Percentiles rank a stretch among this genome's conserved stretches.
Conservation (phyloP, 2,329 filamentous ascomycete genomes). For the Alternaria alternata region DNA sequence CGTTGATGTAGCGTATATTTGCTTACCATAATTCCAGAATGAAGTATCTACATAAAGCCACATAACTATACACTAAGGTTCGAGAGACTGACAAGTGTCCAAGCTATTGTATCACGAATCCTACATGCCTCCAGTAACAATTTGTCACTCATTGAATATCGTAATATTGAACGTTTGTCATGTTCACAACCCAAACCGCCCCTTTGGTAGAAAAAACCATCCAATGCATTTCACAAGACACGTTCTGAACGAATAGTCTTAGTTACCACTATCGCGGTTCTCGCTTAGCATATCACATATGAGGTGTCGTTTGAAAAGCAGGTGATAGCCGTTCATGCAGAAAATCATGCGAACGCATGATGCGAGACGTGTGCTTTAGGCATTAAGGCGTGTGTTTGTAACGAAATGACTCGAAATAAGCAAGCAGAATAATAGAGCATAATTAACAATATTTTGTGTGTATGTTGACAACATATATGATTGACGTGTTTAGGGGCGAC, state of each 20-base stretch:
- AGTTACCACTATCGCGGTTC: background rate
- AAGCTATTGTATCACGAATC: background rate
- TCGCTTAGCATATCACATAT: constrained; percentile 3
- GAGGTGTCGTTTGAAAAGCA: background rate
- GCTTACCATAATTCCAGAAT: background rate
- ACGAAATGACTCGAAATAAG: background rate
- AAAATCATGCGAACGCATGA: background rate
- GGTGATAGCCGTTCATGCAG: constrained; percentile 1
- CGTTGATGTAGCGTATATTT: background rate
- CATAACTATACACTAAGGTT: background rate
- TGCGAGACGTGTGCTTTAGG: background rate
- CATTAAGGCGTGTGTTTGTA: background rate
- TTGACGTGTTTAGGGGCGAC: constrained; percentile 1
- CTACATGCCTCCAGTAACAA: background rate
- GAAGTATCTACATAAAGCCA: background rate
- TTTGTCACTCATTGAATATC: background rate
- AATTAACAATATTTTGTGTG: constrained; percentile 12
- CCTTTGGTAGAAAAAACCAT: background rate
- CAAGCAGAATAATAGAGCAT: background rate
- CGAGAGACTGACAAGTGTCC: background rate
- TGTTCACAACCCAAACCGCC: background rate
- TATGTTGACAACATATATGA: background rate
- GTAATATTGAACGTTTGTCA: background rate
- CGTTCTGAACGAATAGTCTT: background rate
- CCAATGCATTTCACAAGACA: background rate